Evolutionary conservation across 1,284 basidiomycete species (phyloP), one percentile per base, ranked within the genome.

Genomic region (Pascua guehoae): DNA sequence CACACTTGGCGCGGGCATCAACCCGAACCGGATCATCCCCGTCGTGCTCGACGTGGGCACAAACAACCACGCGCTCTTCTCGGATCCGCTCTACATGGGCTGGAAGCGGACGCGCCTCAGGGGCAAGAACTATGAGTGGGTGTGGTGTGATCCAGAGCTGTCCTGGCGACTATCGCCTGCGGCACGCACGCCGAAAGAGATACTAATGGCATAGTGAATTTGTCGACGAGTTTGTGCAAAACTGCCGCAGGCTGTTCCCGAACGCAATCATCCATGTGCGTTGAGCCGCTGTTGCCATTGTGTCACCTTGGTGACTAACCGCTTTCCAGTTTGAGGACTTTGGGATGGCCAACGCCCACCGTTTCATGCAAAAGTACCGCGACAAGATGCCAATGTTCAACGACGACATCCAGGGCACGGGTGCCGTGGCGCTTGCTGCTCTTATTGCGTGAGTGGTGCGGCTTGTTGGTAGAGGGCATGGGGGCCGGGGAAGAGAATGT

Each of bases 1-100:
- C 72, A 88, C 87, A 0, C 80, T 91, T 47, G 85, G 91, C 44
- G 89, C 85, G 24, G 89, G 90, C 14, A 84, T 93, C 58, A 83
- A 92, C 75, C 91, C 91, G 0, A 74, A 74, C 59, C 67, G 82
- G 53, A 81, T 86, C 1, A 75, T 89, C 10, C 79, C 82, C 42
- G 85, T 89, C 5, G 82, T 83, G 4, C 79, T 90, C 4, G 88
- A 91, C 66, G 88, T 90, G 17, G 88, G 89, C 12, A 91, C 88
- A 0, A 81, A 89, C 69, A 90, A 90, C 67, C 78, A 86, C 64
- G 70, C 67, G 36, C 65, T 74, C 11, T 75, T 75, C 64, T 66
- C 66, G 39, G 75, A 77, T 57, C 72, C 74, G 12, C 66, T 78
- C 11, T 79, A 79, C 65, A 72, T 79, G 67, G 77, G 77, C 41